Conservation (phyloP, 306 rosid genomes). For the Acacia melanoxylon region DNA sequence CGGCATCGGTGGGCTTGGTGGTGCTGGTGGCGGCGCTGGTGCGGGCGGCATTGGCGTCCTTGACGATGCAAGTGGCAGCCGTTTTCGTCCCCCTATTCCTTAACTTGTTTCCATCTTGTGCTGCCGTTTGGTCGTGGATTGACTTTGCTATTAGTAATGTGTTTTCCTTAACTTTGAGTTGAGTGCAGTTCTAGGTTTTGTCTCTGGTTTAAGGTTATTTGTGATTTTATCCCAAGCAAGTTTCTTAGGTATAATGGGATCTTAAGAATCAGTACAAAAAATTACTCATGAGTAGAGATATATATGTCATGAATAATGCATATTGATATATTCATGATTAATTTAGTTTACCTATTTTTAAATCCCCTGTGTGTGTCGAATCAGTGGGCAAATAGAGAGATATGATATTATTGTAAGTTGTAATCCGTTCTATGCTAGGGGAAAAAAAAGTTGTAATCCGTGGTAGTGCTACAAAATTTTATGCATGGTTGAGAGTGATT, state of each 20-base stretch:
- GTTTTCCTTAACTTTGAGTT: neutral
- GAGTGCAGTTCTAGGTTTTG: neutral
- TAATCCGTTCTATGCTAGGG: too few species aligned
- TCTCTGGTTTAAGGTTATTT: neutral
- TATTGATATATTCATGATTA: neutral
- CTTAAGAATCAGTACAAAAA: neutral
- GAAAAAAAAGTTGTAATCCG: neutral
- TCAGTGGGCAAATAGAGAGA: neutral
- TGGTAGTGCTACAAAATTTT: neutral
- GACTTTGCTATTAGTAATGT: neutral
- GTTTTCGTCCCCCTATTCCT: constrained; percentile 3
- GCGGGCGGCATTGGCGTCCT: neutral
- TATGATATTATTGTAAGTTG: neutral
- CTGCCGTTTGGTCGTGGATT: neutral
- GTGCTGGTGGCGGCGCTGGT: neutral
- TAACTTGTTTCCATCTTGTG: neutral
- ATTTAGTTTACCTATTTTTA: neutral
- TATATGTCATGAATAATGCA: neutral
- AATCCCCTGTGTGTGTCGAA: neutral
- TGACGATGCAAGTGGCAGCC: neutral
- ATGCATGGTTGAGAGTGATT: neutral
- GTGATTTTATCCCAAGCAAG: neutral
- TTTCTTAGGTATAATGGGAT: neutral
- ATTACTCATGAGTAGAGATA: neutral
- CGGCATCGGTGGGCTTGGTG: neutral